A percentile compares a stretch with the other conserved stretches of the same genome.
Conservation (phyloP, 2,329 filamentous ascomycete genomes). For the Fusarium pseudocircinatum region DNA sequence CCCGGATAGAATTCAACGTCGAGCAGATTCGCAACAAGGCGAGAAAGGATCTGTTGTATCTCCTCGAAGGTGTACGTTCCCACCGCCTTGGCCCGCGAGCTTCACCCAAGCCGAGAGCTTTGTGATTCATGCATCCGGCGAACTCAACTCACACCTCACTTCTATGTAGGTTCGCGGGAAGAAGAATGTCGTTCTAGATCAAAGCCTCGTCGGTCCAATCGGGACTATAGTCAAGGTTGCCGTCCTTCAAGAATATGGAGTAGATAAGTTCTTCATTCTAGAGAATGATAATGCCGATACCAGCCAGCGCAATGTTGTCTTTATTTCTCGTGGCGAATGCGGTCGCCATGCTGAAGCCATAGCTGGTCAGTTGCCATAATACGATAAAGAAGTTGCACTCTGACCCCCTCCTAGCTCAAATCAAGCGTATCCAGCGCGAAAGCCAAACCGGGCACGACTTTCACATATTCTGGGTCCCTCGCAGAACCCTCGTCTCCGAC, state of each 20-base stretch:
- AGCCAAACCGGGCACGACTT: constrained; percentile 94
- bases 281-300: constrained; percentile 96
- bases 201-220: constrained; percentile 86
- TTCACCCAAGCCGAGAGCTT: background rate
- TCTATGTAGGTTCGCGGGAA: constrained; percentile 86
- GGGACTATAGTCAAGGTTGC: constrained; percentile 95
- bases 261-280: constrained; percentile 96
- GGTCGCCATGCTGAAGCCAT: constrained; percentile 84
- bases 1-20: constrained; percentile 75
- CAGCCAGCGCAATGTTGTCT: constrained; percentile 93
- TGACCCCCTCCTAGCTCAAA: constrained; percentile 74
- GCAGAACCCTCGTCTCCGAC: constrained; percentile 90
- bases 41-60: constrained; percentile 86
- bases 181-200: constrained; percentile 97
- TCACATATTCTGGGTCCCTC: constrained; percentile 94
- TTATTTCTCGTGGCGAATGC: constrained; percentile 90
- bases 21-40: constrained; percentile 83
- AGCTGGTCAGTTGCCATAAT: constrained; percentile 73
- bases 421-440: constrained; percentile 87
- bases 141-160: constrained; percentile 21
- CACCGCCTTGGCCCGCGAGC: constrained; percentile 26
- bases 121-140: background rate
- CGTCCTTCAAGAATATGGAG: constrained; percentile 94
- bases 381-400: background rate
- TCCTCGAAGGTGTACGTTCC: constrained; percentile 91